Base-by-base conservation (phyloP, 169 alveolate genomes). In the Babesia divergens region DNA sequence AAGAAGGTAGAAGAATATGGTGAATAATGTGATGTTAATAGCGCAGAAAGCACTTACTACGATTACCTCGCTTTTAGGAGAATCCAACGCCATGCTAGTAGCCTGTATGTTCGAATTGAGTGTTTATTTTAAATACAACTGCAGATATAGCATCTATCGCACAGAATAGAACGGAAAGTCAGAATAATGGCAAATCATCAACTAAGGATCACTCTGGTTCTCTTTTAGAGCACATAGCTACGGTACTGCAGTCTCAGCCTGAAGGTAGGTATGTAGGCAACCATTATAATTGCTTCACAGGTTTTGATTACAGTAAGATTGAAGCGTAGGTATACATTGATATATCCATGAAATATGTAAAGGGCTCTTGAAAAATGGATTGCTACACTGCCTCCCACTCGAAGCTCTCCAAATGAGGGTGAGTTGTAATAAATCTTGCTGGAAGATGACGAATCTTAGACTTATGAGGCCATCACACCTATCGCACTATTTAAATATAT, bases 321-420 rank as follows among this genome's bases (percentile, higher is more conserved):
- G 52, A 31, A 28, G 86, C 66, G 86, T 77, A 37, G 9, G 86
- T 58, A 6, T 8, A 6, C 11, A 43, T 18, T 6, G 47, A 6
- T 9, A 9, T 11, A 67, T 8, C 7, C 20, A 6, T 26, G 26
- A 6, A 28, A 29, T 51, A 46, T 42, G 47, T 56, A 38, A 70
- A 77, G 86, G 59, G 56, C 82, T 16, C 50, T 77, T 14, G 42
- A 77, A 9, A 77, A 77, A n/a, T 77, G 86, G 86, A 67, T 72
- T 32, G 62, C 81, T 18, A 64, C 72, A 31, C 43, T 64, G 29
- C 38, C 40, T 40, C 52, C 82, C 55, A 60, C 46, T 26, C 68
- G 26, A 38, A 35, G 31, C 53, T 42, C 38, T 32, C 31, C 42
- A 1, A 67, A 32, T n/a, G 70, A 44, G 29, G 76, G 70, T 77